Conservation (phyloP, 768 basidiomycete genomes). For the Filobasidium wieringae region DNA sequence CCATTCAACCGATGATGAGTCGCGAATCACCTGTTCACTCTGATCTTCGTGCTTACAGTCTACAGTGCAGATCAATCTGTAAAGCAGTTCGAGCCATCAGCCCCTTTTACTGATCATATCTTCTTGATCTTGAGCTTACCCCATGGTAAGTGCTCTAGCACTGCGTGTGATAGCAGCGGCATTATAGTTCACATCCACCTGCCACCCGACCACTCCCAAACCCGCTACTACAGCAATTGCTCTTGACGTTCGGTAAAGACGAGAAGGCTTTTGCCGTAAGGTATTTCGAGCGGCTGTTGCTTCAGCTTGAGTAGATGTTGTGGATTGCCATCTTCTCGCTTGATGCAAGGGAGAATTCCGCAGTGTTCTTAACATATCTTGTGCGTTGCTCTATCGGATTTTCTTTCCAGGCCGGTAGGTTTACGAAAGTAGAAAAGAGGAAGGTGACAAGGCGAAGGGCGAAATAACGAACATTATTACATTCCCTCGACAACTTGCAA, state of each 20-base stretch:
- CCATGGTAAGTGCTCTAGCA: constrained; percentile 48
- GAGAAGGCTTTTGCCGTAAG: not conserved
- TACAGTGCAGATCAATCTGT: constrained; percentile 29
- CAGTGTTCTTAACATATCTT: not conserved
- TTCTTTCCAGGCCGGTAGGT: too few relatives aligned
- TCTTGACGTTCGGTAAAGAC: constrained; percentile 1
- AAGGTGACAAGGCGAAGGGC: too few relatives aligned
- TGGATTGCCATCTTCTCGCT: not conserved
- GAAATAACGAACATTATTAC: too few relatives aligned
- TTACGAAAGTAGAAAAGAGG: too few relatives aligned
- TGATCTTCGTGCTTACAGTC: constrained; percentile 27
- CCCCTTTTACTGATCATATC: too few relatives aligned
- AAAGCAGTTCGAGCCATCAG: constrained; percentile 1
- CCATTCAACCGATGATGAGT: not conserved
- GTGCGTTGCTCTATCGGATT: too few relatives aligned
- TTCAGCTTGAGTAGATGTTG: not conserved
- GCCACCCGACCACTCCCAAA: constrained; percentile 1
- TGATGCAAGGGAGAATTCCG: not conserved
- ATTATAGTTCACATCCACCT: constrained; percentile 46
- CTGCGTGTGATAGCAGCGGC: constrained; percentile 51
- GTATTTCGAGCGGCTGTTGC: not conserved
- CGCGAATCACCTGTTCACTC: not conserved
- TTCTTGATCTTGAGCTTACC: constrained; percentile 29
- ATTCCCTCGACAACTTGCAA: not conserved
- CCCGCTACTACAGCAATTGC: not conserved